Conservation (phyloP, 768 basidiomycete species). For the Postia placenta region DNA sequence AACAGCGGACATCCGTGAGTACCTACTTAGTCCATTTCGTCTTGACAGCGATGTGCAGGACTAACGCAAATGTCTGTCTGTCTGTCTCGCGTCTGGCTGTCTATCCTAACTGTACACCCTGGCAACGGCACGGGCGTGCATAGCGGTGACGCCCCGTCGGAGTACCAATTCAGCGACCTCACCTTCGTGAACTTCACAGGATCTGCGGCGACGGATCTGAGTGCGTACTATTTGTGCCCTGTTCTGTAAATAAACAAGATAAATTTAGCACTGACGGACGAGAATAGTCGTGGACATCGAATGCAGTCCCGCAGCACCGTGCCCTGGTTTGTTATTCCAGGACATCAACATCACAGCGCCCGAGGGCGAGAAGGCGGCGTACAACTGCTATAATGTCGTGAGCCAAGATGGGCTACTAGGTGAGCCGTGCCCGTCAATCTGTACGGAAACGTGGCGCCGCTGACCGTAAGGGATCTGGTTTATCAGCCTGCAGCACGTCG, state of each 20-base stretch:
- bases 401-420: slow-evolving; percentile 22
- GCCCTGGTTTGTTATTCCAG: slow-evolving; percentile 36
- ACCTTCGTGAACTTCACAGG: slow-evolving; percentile 43
- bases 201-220: slow-evolving; percentile 26
- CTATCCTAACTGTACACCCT: background rate
- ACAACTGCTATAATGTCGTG: slow-evolving; percentile 43
- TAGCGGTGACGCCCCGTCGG: slow-evolving; percentile 46
- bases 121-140: background rate
- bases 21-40: background rate
- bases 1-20: slow-evolving; percentile 43
- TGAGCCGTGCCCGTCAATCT: background rate
- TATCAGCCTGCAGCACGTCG: background rate
- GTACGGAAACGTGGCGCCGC: too few relatives aligned
- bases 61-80: background rate
- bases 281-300: slow-evolving; percentile 41
- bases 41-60: background rate
- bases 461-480: background rate
- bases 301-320: slow-evolving; percentile 44
- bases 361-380: slow-evolving; percentile 27
- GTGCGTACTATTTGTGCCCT: too few relatives aligned
- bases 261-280: too few relatives aligned
- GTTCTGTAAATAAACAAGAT: background rate
- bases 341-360: slow-evolving; percentile 32
- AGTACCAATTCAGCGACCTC: slow-evolving; percentile 40
- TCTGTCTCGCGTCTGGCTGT: background rate